These are phyloP conservation scores for Dispira parvispora DNA, from an alignment of 192 early-diverging fungal species.

Conservation along the genomic window DNA sequence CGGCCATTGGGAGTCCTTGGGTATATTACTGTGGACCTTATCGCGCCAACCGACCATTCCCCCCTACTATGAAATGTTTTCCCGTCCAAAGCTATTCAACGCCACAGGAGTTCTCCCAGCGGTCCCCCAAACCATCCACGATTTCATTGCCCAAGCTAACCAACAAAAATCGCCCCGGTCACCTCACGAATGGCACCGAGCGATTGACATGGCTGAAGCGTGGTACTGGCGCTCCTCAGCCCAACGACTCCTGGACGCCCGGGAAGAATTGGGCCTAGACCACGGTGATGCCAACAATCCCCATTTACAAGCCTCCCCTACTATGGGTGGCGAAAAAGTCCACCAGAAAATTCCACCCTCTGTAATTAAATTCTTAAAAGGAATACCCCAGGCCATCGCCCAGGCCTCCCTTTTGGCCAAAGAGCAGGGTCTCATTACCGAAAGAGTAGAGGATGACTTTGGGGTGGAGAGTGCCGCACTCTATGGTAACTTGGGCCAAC, in stretches of 20 bases:
- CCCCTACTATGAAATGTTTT: slow-evolving; percentile 32
- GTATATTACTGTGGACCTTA: slow-evolving; percentile 35
- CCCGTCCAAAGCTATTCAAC: slow-evolving; percentile 30
- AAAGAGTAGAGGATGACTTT: slow-evolving; percentile 28
- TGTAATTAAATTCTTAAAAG: slow-evolving; percentile 29
- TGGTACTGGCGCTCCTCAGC: slow-evolving; percentile 44
- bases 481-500: slow-evolving; percentile 18
- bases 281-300: slow-evolving; percentile 11
- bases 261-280: slow-evolving; percentile 21
- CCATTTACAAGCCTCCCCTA: slow-evolving; percentile 1
- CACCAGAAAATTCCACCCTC: slow-evolving; percentile 22
- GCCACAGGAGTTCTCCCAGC: slow-evolving; percentile 37
- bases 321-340: slow-evolving; percentile 14
- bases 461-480: slow-evolving; percentile 17
- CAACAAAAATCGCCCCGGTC: slow-evolving; percentile 18
- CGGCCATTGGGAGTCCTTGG: slow-evolving; percentile 33
- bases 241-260: slow-evolving; percentile 34
- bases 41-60: slow-evolving; percentile 30
- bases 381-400: slow-evolving; percentile 29
- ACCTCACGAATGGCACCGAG: slow-evolving; percentile 14
- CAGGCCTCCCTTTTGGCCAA: slow-evolving; percentile 26
- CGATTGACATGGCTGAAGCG: slow-evolving; percentile 32
- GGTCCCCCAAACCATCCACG: slow-evolving; percentile 30
- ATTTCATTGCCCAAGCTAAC: slow-evolving; percentile 24
- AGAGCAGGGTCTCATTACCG: slow-evolving; percentile 22